Evolutionary conservation across 768 basidiomycete species (phyloP).

Genomic region (Royoungia palumana): DNA sequence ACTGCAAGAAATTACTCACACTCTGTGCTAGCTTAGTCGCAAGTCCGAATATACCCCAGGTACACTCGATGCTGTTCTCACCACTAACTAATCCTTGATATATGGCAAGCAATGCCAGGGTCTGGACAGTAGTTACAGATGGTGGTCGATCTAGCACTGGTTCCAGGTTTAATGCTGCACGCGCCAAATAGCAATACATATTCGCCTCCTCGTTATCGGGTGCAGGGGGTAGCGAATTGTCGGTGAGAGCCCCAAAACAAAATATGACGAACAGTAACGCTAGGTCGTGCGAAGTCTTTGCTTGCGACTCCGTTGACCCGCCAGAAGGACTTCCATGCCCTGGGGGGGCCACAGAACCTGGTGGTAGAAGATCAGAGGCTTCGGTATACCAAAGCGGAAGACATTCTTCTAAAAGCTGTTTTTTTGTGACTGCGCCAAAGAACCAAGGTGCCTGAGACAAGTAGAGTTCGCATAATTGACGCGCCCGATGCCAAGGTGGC

Average conservation of each 20-base stretch:
- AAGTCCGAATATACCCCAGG: slow-evolving; percentile 64
- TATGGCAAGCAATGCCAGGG: slow-evolving; percentile 63
- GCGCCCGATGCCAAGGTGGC: slow-evolving; percentile 57
- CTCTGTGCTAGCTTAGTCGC: slow-evolving; percentile 67
- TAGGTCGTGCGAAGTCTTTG: slow-evolving; percentile 52
- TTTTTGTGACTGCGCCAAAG: slow-evolving; percentile 64
- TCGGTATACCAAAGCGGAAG: slow-evolving; percentile 67
- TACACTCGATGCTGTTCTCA: slow-evolving; percentile 67
- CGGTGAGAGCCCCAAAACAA: slow-evolving; percentile 59
- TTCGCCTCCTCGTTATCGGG: slow-evolving; percentile 53
- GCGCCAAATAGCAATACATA: slow-evolving; percentile 56
- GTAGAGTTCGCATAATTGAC: slow-evolving; percentile 61
- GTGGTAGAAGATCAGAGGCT: slow-evolving; percentile 31
- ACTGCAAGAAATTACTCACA: slow-evolving; percentile 38
- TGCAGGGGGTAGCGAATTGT: slow-evolving; percentile 47
- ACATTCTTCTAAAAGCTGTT: slow-evolving; percentile 61
- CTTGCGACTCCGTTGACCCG: slow-evolving; percentile 10
- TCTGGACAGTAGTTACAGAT: slow-evolving; percentile 66
- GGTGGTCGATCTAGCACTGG: slow-evolving; percentile 70
- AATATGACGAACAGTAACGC: slow-evolving; percentile 62
- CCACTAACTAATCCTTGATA: slow-evolving; percentile 65
- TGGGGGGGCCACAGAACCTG: slow-evolving; percentile 26
- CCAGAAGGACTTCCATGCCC: slow-evolving; percentile 2
- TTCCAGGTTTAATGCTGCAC: slow-evolving; percentile 62
- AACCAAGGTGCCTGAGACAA: slow-evolving; percentile 81